Base-by-base conservation (phyloP, 208 protist species). In the Crithidia thermophila region DNA sequence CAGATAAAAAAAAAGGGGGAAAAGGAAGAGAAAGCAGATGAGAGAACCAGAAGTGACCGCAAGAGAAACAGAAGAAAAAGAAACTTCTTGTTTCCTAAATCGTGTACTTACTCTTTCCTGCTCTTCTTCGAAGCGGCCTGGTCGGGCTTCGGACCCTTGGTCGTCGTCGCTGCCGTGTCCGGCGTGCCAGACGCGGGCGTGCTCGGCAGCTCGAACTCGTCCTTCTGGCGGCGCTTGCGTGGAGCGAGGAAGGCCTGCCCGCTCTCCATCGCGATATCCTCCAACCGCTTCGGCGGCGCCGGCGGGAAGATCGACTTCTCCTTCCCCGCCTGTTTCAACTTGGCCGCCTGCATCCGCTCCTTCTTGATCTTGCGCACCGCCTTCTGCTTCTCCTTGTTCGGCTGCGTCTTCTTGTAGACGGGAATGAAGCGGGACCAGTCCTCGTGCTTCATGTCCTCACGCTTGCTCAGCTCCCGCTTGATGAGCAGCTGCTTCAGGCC, bases 401-500 rank as follows among this genome's bases (percentile, higher is more conserved):
- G 85, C 23, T 91, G 69, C 27, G 63, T 90, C 79, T 95, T 95
- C 81, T 96, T 94, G 78, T 97, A 99, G 37, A 98, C 86, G 1
- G 99, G 99, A 28, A 99, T 87, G 81, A 99, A 99, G 39, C 97
- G 88, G 2, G 98, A 98, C 98, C 99, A 99, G 69, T 94, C 96
- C 83, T 99, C 98, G 50, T 93, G 86, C 65, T 93, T 96, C 73
- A 99, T 88, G 50, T 94, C 84, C 59, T 97, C 90, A 39, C 99
- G 95, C 69, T 99, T 99, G 18, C 72, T 67, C 13, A 99, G 90
- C 77, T 99, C 99, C 5, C 96, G 87, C 77, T 99, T 99, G 79
- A 99, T 99, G 87, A 99, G 99, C 21, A 99, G 79, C 67, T 97
- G 94, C 83, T 99, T 99, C 43, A 99, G 99, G 67, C 99, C 98